Evolutionary conservation across 108 stramenopile genomes (phyloP), one percentile per base, ranked within the genome.

Genomic region (Nitzschia sp.): DNA sequence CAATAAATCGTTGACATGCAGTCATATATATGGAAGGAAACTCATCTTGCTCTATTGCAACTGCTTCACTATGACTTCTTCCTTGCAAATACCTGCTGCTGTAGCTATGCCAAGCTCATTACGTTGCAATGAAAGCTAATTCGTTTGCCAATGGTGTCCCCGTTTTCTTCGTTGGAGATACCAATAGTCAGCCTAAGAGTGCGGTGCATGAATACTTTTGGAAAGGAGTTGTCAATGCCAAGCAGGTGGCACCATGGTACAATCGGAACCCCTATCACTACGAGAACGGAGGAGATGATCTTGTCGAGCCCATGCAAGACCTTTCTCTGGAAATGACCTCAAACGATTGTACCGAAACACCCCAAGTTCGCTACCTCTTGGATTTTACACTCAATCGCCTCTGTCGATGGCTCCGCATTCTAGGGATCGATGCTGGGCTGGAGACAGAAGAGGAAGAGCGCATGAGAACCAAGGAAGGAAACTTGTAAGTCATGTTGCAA

Each of bases 401-500:
- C 23, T 77, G 83, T 41, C 78, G 94, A 22, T 95, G 94, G 94
- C 58, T 95, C 0, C 84, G 94, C 46, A 87, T 95, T 38, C 58
- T 95, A 25, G 94, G 94, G 0, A 71, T 90, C 53, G 94, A 95
- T 79, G 91, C 90, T 0, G 85, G 67, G 8, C 54, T 95, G 38
- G 94, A 95, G 77, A 95, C 89, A 30, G 80, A 82, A 4, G 79
- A 79, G 28, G 90, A 95, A 80, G 94, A 95, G 72, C 76, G 57
- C 56, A 64, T 78, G 44, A 62, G 91, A 29, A 91, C 89, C 11
- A 82, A 66, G 38, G 53, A 77, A 28, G 74, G 68, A 1, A 85
- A 78, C 2, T 80, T 90, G 80, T 82, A 78, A 78, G 86, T n/a
- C n/a, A n/a, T n/a, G n/a, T n/a, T n/a, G n/a, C n/a, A n/a, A n/a